Evolutionary conservation across 2,329 filamentous ascomycete genomes (phyloP), one percentile per base, ranked within the genome.

Genomic region (Verticillium albo-atrum): DNA sequence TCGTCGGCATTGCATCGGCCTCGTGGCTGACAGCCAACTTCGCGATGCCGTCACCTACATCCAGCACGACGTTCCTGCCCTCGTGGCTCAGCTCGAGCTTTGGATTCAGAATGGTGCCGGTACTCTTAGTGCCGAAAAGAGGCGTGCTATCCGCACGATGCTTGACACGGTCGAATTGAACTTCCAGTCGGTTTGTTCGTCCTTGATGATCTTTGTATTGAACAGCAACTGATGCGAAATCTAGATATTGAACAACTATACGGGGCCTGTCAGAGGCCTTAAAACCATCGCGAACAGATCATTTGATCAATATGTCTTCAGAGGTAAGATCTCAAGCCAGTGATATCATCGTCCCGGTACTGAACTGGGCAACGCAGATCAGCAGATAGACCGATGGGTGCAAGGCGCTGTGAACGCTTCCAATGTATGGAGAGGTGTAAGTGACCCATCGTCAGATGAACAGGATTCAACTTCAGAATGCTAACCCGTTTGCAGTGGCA

Each of bases 91-190:
- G 1, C 60, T 79, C 1, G 67, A 72, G 6, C 69, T 81, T 0
- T 82, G 79, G 79, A 70, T 80, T 1, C 68, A 77, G 56, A 74
- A 76, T 26, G 78, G 77, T 1, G 71, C 74, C 0, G 72, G 74
- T 1, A 74, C 66, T 30, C 65, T 69, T 23, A 69, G 64, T 53
- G 73, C 72, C 0, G 77, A 80, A 62, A 66, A 67, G 14, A 78
- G 73, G 54, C 65, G 66, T 30, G 61, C 59, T 0, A 67, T 79
- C 2, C 68, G 74, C 1, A 56, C 69, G 1, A 66, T 65, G 4
- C 61, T 81, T 3, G 61, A 72, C 35, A 60, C 61, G 2, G 57
- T 77, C 9, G 72, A 78, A 63, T 26, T 28, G 4, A 59, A 64
- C 28, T 42, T 78, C 20, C 65, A 67, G 57, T 61, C 65, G 65